These are phyloP conservation scores for Sugiyamaella qingdaonensis DNA, from an alignment of 805 yeast genomes.

Conservation along the genomic window DNA sequence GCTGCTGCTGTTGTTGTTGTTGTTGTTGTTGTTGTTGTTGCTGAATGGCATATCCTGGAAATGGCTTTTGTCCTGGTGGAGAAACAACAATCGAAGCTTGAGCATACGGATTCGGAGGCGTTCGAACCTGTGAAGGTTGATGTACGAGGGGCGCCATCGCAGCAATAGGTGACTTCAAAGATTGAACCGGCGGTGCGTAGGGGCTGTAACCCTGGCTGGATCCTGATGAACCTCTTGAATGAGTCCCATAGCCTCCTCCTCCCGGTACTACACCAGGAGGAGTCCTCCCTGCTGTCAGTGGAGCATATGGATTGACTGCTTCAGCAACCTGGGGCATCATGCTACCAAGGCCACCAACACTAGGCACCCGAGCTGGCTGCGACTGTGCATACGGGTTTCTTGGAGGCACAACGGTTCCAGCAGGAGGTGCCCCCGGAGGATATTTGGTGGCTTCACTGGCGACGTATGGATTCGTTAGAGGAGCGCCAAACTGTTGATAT, in stretches of 20 bases:
- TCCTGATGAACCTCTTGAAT: constrained; percentile 2
- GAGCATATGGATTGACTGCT: constrained; percentile 11
- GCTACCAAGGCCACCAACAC: neutral
- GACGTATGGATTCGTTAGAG: neutral
- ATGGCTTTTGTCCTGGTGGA: neutral
- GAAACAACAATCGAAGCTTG: neutral
- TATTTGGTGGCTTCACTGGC: neutral
- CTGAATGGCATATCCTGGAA: too few species aligned
- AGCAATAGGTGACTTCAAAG: neutral
- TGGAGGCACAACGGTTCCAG: constrained; percentile 11
- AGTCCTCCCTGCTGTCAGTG: neutral
- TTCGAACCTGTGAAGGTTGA: neutral
- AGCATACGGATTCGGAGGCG: constrained; percentile 12
- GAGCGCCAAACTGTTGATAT: neutral
- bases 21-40: neutral
- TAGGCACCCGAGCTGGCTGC: neutral
- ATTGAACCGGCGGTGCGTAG: neutral
- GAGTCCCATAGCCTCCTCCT: neutral
- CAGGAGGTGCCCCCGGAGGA: neutral
- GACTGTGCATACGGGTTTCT: constrained; percentile 19
- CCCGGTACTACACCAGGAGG: neutral
- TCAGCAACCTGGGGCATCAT: neutral
- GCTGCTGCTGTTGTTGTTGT: too few species aligned
- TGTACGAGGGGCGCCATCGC: neutral
- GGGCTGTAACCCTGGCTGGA: constrained; percentile 4